These are phyloP conservation scores for Podospora pseudocomata DNA, from an alignment of 495 filamentous ascomycete species.

Conservation along the genomic window DNA sequence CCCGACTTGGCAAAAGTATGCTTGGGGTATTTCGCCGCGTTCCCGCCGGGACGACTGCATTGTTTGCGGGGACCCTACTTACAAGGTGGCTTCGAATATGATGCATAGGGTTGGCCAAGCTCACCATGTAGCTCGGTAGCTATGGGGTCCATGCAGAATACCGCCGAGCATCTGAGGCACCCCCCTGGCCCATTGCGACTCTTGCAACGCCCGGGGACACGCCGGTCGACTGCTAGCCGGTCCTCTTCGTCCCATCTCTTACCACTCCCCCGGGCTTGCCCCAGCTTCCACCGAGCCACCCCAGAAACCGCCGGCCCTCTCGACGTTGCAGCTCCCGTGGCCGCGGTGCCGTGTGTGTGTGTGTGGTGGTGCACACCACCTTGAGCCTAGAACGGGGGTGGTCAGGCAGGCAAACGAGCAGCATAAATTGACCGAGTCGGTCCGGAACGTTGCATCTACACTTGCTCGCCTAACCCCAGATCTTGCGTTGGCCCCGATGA, in stretches of 20 bases:
- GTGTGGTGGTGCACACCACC: neutral
- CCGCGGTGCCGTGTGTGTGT: neutral
- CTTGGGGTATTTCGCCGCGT: conserved; percentile 37
- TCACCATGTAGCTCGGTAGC: neutral
- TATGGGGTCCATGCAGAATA: conserved; percentile 30
- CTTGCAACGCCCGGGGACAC: neutral
- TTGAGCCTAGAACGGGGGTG: conserved; percentile 4
- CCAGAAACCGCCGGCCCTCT: neutral
- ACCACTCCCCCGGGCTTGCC: conserved; percentile 18
- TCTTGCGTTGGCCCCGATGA: conserved; percentile 16
- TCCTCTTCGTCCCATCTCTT: conserved; percentile 6
- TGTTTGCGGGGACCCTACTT: conserved; percentile 20
- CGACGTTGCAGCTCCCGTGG: neutral
- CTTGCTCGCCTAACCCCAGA: conserved; percentile 12
- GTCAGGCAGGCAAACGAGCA: conserved; percentile 14
- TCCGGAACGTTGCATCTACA: conserved; percentile 28
- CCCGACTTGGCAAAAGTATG: conserved; percentile 31
- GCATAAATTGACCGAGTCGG: conserved; percentile 35
- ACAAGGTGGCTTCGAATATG: conserved; percentile 9
- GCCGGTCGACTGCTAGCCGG: neutral
- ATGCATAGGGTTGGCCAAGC: conserved; percentile 2
- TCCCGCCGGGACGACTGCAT: conserved; percentile 34
- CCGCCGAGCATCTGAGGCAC: conserved; percentile 28
- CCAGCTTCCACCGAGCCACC: neutral
- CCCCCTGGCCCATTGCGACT: conserved; percentile 14